Evolutionary conservation across 768 basidiomycete genomes (phyloP), one percentile per base, ranked within the genome.

Genomic region (Suillus plorans): DNA sequence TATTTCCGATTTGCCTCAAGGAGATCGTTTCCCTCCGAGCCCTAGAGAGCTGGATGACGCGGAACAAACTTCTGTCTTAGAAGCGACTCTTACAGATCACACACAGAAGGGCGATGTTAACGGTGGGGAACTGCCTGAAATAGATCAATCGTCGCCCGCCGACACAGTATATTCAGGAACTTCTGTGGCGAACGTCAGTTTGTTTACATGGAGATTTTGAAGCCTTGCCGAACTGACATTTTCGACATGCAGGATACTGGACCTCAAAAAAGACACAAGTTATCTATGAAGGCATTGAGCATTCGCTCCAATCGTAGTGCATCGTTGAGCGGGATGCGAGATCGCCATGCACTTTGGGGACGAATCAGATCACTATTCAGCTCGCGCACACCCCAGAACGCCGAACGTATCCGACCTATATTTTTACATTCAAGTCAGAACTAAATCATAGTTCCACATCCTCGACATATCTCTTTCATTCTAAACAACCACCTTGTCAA

Each of bases 401-500:
- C 28, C 5, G 58, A 59, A 31, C 58, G 28, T 39, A 39, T 58
- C 39, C 34, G 14, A 41, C 57, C 8, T 58, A 25, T 37, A 5
- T 1, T 39, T n/a, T 57, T 57, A n/a, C 41, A 59, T 31, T 58
- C 57, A 58, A 28, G 9, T 58, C 41, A 31, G 10, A 59, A 56
- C 36, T 36, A 10, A 25, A 58, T 28, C 44, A 50, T 41, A 18
- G 44, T 25, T 7, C 20, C 12, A 60, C n/a, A 14, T 31, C 25
- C 9, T 56, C 55, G 5, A 61, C 39, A 60, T 62, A 14, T 36
- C 3, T 22, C 14, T n/a, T 16, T 34, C 3, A 55, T 55, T 28
- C 53, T 62, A 34, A 36, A 34, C 16, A 39, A 62, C 13, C 18
- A 20, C n/a, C 6, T 61, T 28, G n/a, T 62, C 55, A 60, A 62